Evolutionary conservation across 164 flowering plant species (phyloP).

Genomic region (Magnolia kwangsiensis): DNA sequence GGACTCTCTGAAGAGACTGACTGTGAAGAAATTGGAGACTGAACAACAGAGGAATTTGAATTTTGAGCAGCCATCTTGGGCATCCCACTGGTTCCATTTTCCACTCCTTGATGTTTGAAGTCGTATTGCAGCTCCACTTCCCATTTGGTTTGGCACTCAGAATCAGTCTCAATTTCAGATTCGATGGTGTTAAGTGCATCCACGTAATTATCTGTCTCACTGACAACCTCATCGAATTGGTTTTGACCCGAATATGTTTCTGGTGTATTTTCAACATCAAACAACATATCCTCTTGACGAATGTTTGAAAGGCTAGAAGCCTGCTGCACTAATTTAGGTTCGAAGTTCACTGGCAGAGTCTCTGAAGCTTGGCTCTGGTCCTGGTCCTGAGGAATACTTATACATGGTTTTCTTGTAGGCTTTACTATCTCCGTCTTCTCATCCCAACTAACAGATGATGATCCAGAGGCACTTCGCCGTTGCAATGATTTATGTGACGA

Average conservation of each 20-base stretch:
- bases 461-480: slow-evolving; percentile 27
- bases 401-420: slow-evolving; percentile 18
- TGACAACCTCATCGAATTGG: slow-evolving; percentile 52
- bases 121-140: slow-evolving; percentile 31
- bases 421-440: slow-evolving; percentile 69
- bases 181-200: slow-evolving; percentile 85
- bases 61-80: slow-evolving; percentile 5
- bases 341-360: slow-evolving; percentile 18
- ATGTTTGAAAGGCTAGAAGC: slow-evolving; percentile 14
- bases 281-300: slow-evolving; percentile 22
- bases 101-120: slow-evolving; percentile 19
- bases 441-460: slow-evolving; percentile 71
- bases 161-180: slow-evolving; percentile 72
- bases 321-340: slow-evolving; percentile 21
- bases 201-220: slow-evolving; percentile 65
- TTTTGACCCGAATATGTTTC: slow-evolving; percentile 18
- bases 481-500: slow-evolving; percentile 20
- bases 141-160: slow-evolving; percentile 49
- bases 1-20: slow-evolving; percentile 19
- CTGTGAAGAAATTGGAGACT: slow-evolving; percentile 19
- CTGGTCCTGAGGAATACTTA: slow-evolving; percentile 12
- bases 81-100: slow-evolving; percentile 14
- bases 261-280: slow-evolving; percentile 22
- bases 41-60: slow-evolving; percentile 27
- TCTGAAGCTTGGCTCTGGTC: slow-evolving; percentile 23